Evolutionary conservation across 2,329 filamentous ascomycete genomes (phyloP).

Genomic region (Xylaria sp.): DNA sequence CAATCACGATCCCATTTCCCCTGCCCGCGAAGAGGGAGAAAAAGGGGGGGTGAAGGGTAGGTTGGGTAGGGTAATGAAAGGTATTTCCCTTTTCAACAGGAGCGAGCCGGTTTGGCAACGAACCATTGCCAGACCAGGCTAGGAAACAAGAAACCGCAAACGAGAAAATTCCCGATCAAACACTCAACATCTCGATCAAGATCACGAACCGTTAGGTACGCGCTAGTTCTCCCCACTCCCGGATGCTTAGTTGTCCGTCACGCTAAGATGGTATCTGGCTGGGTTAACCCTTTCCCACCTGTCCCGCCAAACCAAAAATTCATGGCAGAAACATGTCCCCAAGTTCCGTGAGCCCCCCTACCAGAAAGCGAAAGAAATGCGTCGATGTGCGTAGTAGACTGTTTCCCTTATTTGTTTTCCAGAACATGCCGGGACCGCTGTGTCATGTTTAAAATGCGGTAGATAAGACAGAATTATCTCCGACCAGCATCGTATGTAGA

Average conservation of each 20-base stretch:
- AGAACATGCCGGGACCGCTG: not conserved
- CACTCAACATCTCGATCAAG: constrained; percentile 34
- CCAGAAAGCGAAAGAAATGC: constrained; percentile 4
- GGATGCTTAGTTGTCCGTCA: not conserved
- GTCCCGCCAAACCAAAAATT: not conserved
- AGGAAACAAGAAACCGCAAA: not conserved
- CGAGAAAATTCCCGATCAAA: constrained; percentile 31
- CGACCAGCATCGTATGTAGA: not conserved
- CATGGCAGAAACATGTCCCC: not conserved
- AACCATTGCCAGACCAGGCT: not conserved
- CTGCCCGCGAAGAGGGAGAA: too few species aligned
- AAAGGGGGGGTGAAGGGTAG: too few species aligned
- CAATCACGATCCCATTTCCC: not conserved
- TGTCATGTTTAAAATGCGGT: not conserved
- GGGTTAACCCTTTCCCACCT: not conserved
- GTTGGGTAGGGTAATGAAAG: too few species aligned
- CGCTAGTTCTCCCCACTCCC: constrained; percentile 16
- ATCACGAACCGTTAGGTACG: constrained; percentile 1
- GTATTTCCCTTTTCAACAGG: not conserved
- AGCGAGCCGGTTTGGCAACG: not conserved
- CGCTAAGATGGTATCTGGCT: constrained; percentile 7
- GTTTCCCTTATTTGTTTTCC: not conserved
- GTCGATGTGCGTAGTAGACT: not conserved
- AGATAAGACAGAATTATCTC: not conserved
- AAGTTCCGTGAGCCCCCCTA: not conserved